Conservation (phyloP, 225 moss, liverwort and hornwort species). For the Lunularia cruciata region DNA sequence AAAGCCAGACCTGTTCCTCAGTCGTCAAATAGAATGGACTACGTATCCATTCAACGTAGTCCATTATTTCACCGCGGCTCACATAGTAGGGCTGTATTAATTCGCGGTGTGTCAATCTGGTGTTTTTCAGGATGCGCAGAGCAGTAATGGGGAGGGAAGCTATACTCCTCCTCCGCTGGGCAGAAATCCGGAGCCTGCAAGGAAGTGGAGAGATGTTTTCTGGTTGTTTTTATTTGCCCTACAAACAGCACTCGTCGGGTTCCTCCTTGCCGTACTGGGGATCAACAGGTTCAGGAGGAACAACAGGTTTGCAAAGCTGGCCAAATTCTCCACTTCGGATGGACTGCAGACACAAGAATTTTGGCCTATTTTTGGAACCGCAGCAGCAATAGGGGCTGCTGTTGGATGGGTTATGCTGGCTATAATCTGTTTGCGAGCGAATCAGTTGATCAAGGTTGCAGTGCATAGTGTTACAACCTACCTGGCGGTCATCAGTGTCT, state of each 20-base stretch:
- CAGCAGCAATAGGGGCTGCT: constrained; percentile 41
- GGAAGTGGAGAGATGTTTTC: constrained; percentile 54
- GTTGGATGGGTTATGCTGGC: constrained; percentile 43
- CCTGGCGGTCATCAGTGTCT: constrained; percentile 48
- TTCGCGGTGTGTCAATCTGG: no score
- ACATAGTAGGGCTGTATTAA: no score
- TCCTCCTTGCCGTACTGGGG: constrained; percentile 43
- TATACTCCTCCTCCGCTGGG: constrained; percentile 53
- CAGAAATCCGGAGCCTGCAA: constrained; percentile 48
- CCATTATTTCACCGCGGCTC: no score
- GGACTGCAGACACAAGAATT: constrained; percentile 37
- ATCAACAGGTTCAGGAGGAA: constrained; percentile 34
- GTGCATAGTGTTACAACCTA: constrained; percentile 57
- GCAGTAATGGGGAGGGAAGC: constrained; percentile 41
- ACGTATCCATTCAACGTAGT: no score
- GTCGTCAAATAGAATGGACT: no score
- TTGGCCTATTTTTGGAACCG: constrained; percentile 50
- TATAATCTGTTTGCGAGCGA: constrained; percentile 43
- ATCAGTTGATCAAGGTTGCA: constrained; percentile 54
- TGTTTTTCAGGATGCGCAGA: constrained; percentile 35
- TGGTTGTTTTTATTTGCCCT: constrained; percentile 44
- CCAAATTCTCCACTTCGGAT: constrained; percentile 24
- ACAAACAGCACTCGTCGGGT: constrained; percentile 38
- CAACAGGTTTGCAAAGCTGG: constrained; percentile 38
- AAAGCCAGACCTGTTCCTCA: no score